Conservation (phyloP, 1,139 yeast species). For the Barnettozyma hawaiiensis region DNA sequence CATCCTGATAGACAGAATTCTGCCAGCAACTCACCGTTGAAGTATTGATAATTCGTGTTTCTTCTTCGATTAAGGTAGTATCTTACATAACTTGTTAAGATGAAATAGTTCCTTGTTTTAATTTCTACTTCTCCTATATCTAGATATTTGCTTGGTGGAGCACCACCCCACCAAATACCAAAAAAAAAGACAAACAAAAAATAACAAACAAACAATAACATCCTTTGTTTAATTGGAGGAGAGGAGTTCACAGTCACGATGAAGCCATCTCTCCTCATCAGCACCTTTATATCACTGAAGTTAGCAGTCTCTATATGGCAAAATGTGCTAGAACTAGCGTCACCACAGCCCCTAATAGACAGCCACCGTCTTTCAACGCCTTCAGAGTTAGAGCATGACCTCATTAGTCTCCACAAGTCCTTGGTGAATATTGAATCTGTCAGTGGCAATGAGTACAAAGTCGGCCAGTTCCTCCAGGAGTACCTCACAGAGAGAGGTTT, state of each 20-base stretch:
- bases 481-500: conserved; percentile 41
- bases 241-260: conserved; percentile 12
- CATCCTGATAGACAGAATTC: conserved; percentile 7
- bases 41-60: too few species aligned
- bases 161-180: not conserved
- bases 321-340: not conserved
- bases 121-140: too few species aligned
- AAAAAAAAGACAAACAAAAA: not conserved
- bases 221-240: not conserved
- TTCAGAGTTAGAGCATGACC: conserved; percentile 14
- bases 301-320: conserved; percentile 15
- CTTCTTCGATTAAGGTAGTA: too few species aligned
- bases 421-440: conserved; percentile 23
- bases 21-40: too few species aligned
- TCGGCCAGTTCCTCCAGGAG: conserved; percentile 14
- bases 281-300: conserved; percentile 9
- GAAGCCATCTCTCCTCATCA: conserved; percentile 5
- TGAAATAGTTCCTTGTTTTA: too few species aligned
- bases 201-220: not conserved
- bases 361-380: not conserved
- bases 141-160: not conserved
- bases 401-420: conserved; percentile 22
- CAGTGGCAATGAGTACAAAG: conserved; percentile 18
- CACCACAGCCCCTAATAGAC: too few species aligned
- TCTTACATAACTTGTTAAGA: too few species aligned